These are phyloP conservation scores for Choanephora cucurbitarum DNA, from an alignment of 371 early-diverging fungal genomes.

Conservation along the genomic window DNA sequence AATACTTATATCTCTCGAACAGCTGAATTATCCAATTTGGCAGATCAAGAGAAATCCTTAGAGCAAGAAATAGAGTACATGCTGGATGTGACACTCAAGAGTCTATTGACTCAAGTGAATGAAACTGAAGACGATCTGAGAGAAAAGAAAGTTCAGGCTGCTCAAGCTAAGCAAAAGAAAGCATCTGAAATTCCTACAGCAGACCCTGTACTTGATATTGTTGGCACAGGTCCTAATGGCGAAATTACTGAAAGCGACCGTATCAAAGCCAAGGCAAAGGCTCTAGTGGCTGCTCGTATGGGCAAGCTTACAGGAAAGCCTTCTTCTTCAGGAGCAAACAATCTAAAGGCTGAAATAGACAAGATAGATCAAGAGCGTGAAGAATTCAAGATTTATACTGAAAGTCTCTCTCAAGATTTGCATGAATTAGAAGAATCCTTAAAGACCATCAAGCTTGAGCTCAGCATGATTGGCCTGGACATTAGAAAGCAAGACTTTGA, in stretches of 20 bases:
- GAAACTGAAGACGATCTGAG: conserved; percentile 57
- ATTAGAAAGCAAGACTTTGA: conserved; percentile 46
- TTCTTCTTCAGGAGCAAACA: conserved; percentile 6
- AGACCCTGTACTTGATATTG: conserved; percentile 33
- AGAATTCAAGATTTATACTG: conserved; percentile 47
- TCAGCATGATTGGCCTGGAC: conserved; percentile 49
- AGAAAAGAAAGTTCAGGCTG: conserved; percentile 53
- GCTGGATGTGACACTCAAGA: conserved; percentile 43
- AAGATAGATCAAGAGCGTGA: conserved; percentile 55
- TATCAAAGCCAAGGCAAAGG: conserved; percentile 64
- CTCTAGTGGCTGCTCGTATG: conserved; percentile 62
- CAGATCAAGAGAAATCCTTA: conserved; percentile 56
- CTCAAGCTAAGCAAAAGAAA: conserved; percentile 23
- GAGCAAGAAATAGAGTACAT: conserved; percentile 51
- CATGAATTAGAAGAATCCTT: conserved; percentile 41
- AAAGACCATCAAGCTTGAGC: conserved; percentile 42
- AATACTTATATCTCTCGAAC: conserved; percentile 41
- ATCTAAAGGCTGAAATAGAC: conserved; percentile 44
- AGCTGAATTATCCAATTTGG: conserved; percentile 49
- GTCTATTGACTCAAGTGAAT: conserved; percentile 46
- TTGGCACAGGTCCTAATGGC: conserved; percentile 64
- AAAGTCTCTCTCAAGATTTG: conserved; percentile 41
- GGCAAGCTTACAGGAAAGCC: conserved; percentile 53
- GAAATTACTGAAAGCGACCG: conserved; percentile 59
- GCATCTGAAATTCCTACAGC: conserved; percentile 12